Percentiles rank a stretch among this genome's conserved stretches.
Evolutionary conservation across 2,329 filamentous ascomycete species (phyloP).

Genomic region (Ophiostoma triangulosporum): DNA sequence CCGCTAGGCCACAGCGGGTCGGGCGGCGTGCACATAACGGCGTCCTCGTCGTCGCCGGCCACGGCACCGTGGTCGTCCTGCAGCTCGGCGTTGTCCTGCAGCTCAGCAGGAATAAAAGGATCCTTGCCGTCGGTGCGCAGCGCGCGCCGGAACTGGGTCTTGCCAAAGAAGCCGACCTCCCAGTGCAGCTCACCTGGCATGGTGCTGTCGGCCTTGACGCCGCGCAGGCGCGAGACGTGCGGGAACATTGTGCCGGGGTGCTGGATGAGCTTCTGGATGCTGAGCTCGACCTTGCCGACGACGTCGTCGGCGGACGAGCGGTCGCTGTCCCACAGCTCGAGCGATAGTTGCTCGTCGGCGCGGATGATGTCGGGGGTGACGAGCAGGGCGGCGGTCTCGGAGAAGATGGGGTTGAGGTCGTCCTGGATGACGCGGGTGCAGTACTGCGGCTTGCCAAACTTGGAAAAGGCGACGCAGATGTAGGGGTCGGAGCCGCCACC

Average conservation of each 20-base stretch:
- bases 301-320: slow-evolving; percentile 85
- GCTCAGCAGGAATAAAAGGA: slow-evolving; percentile 55
- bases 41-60: slow-evolving; percentile 63
- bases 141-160: slow-evolving; percentile 74
- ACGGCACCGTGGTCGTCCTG: slow-evolving; percentile 79
- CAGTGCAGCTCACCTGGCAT: slow-evolving; percentile 94
- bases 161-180: slow-evolving; percentile 92
- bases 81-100: slow-evolving; percentile 61
- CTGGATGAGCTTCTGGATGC: slow-evolving; percentile 88
- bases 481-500: slow-evolving; percentile 90
- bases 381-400: slow-evolving; percentile 72
- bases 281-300: slow-evolving; percentile 86
- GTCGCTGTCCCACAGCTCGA: slow-evolving; percentile 95
- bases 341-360: slow-evolving; percentile 80
- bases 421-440: slow-evolving; percentile 94
- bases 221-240: slow-evolving; percentile 69
- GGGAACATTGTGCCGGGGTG: slow-evolving; percentile 89
- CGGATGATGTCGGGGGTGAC: slow-evolving; percentile 86
- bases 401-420: slow-evolving; percentile 84
- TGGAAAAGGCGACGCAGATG: slow-evolving; percentile 87
- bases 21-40: slow-evolving; percentile 77
- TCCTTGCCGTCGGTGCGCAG: slow-evolving; percentile 81
- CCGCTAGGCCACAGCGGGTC: slow-evolving; percentile 95
- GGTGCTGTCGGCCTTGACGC: slow-evolving; percentile 66
- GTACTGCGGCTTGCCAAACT: slow-evolving; percentile 96